A percentile compares a stretch with the other conserved stretches of the same genome.
Conservation (phyloP, 352 stramenopile species). For the Salisapilia sapeloensis region DNA sequence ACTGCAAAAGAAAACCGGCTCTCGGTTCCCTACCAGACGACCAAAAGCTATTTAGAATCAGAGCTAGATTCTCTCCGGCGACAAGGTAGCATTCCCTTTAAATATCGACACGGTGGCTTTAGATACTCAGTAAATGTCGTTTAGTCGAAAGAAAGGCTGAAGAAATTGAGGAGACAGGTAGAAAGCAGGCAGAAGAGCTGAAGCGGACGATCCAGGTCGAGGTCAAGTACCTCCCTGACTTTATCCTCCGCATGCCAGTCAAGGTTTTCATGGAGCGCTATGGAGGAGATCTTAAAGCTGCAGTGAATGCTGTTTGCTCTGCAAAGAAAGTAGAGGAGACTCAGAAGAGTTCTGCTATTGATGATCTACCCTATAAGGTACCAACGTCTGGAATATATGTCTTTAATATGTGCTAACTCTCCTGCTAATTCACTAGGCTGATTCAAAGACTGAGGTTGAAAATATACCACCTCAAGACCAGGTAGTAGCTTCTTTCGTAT, state of each 20-base stretch:
- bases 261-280: slow-evolving; percentile 71
- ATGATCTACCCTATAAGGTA: not conserved
- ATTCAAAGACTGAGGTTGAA: not conserved
- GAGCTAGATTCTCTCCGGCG: too few relatives aligned
- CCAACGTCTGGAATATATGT: not conserved
- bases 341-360: not conserved
- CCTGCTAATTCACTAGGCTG: not conserved
- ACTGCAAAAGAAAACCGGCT: too few relatives aligned
- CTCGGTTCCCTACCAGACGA: too few relatives aligned
- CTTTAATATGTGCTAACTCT: not conserved
- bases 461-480: too few relatives aligned
- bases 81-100: too few relatives aligned
- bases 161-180: slow-evolving; percentile 26
- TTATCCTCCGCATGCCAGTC: slow-evolving; percentile 59
- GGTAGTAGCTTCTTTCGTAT: too few relatives aligned
- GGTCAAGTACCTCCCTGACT: slow-evolving; percentile 51
- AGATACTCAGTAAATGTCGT: too few relatives aligned
- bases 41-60: too few relatives aligned
- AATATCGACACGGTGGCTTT: too few relatives aligned
- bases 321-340: slow-evolving; percentile 43
- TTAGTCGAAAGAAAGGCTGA: too few relatives aligned
- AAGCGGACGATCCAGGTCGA: slow-evolving; percentile 65
- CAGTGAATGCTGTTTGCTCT: too few relatives aligned
- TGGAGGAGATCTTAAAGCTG: slow-evolving; percentile 44
- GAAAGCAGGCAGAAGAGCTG: slow-evolving; percentile 38